Conservation (phyloP, 1,284 basidiomycete species). For the Ceratobasidium sp. region DNA sequence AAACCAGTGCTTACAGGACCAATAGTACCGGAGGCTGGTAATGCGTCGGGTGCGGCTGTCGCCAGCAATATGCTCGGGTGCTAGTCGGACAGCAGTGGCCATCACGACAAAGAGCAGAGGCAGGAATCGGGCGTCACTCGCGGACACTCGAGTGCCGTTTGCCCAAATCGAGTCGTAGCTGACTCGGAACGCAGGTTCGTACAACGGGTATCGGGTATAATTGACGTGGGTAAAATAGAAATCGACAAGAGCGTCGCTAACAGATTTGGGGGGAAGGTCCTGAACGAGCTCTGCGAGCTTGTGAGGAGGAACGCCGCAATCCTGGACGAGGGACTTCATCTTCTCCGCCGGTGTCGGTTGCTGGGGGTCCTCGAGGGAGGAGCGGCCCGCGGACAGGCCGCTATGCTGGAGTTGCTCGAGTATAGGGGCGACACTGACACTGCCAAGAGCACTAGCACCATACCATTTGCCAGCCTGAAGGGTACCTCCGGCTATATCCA, state of each 20-base stretch:
- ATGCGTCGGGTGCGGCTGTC: constrained; percentile 76
- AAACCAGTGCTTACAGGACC: constrained; percentile 76
- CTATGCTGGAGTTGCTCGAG: constrained; percentile 63
- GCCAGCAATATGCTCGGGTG: constrained; percentile 83
- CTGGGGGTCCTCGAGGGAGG: constrained; percentile 42
- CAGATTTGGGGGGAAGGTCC: constrained; percentile 79
- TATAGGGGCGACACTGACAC: constrained; percentile 75
- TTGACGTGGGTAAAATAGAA: constrained; percentile 82
- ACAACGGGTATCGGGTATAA: constrained; percentile 93
- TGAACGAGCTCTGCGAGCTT: constrained; percentile 88
- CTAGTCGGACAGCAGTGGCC: constrained; percentile 86
- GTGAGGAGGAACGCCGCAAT: constrained; percentile 88
- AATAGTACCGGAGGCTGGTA: constrained; percentile 87
- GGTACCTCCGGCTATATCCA: constrained; percentile 74
- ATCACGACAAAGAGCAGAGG: constrained; percentile 92
- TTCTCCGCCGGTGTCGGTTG: constrained; percentile 70
- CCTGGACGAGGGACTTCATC: constrained; percentile 80
- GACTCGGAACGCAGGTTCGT: constrained; percentile 82
- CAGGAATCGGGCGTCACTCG: constrained; percentile 85
- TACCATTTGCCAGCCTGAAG: constrained; percentile 85
- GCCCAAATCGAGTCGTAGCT: constrained; percentile 82
- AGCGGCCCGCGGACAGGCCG: constrained; percentile 26
- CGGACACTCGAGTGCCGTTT: constrained; percentile 76
- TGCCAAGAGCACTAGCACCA: constrained; percentile 79
- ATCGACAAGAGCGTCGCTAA: constrained; percentile 76